Conservation (phyloP, 2,329 filamentous ascomycete genomes). For the Spiromastix sp. region DNA sequence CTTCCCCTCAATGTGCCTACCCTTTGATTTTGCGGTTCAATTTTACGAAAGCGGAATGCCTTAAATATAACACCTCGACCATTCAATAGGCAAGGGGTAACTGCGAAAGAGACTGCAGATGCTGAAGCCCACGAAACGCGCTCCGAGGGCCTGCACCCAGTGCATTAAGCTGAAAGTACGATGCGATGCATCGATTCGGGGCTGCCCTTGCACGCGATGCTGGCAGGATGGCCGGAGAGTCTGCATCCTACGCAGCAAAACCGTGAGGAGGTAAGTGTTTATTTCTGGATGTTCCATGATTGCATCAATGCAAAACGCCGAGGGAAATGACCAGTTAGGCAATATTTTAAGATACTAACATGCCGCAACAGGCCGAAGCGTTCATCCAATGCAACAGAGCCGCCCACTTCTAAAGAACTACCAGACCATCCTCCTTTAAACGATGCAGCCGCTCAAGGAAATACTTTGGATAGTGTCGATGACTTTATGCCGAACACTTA, state of each 20-base stretch:
- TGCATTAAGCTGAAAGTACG: conserved; percentile 37
- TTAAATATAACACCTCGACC: too few relatives aligned
- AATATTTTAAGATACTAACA: too few relatives aligned
- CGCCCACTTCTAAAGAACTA: not conserved
- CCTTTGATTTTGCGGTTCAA: too few relatives aligned
- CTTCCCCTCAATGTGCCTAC: too few relatives aligned
- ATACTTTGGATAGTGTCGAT: too few relatives aligned
- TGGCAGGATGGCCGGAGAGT: conserved; percentile 15
- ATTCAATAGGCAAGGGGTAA: too few relatives aligned
- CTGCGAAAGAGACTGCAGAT: too few relatives aligned
- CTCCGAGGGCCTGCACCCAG: conserved; percentile 22
- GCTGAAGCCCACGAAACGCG: too few relatives aligned
- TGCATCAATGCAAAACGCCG: conserved; percentile 14
- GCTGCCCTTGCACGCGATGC: conserved; percentile 21
- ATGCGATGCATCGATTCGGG: conserved; percentile 40
- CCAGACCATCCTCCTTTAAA: not conserved
- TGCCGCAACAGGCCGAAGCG: too few relatives aligned
- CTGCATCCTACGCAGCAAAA: conserved; percentile 20
- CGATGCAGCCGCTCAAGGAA: too few relatives aligned
- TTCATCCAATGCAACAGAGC: too few relatives aligned
- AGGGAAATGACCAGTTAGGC: conserved; percentile 6
- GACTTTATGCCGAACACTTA: not conserved
- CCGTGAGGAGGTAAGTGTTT: conserved; percentile 27
- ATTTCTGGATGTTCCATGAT: conserved; percentile 40
- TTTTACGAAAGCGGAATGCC: too few relatives aligned